These are phyloP conservation scores for Cubamyces lactineus DNA, from an alignment of 768 basidiomycete genomes.

Conservation along the genomic window DNA sequence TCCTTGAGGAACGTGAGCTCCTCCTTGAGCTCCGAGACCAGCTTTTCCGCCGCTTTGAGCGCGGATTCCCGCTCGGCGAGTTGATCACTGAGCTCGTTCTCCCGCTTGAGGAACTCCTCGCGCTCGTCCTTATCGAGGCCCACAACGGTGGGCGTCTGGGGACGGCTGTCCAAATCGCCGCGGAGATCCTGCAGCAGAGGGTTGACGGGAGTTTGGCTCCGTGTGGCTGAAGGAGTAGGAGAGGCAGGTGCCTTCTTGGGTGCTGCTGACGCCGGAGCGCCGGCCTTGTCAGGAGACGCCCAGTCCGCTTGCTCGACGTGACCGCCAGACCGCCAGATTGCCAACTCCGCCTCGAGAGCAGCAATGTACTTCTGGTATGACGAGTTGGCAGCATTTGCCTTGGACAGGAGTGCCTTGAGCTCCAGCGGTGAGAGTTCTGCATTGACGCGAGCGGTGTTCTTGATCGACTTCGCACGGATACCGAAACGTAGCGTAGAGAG, in stretches of 20 bases:
- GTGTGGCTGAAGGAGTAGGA: constrained; percentile 64
- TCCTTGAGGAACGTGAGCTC: constrained; percentile 91
- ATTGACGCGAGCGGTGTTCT: constrained; percentile 99
- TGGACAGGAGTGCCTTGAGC: constrained; percentile 88
- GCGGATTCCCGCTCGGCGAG: constrained; percentile 91
- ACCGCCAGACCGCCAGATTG: constrained; percentile 87
- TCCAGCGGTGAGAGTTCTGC: constrained; percentile 96
- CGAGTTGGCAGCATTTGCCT: constrained; percentile 85
- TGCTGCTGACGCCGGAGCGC: constrained; percentile 42
- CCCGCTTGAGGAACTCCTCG: constrained; percentile 93
- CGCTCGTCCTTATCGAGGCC: constrained; percentile 94
- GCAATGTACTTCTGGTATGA: constrained; percentile 86
- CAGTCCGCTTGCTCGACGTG: constrained; percentile 83
- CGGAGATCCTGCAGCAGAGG: constrained; percentile 73
- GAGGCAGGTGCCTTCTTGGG: constrained; percentile 55
- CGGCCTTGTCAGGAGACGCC: constrained; percentile 69
- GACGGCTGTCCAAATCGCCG: constrained; percentile 77
- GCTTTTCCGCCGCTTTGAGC: constrained; percentile 78
- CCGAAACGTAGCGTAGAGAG: constrained; percentile 97
- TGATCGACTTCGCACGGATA: constrained; percentile 99
- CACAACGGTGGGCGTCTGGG: constrained; percentile 89
- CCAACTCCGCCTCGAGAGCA: constrained; percentile 88
- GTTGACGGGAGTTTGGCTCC: constrained; percentile 76
- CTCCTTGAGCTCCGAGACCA: constrained; percentile 85
- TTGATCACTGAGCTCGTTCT: constrained; percentile 95